A percentile compares a stretch with the other conserved stretches of the same genome.
phyloP scores from a whole-genome alignment of 768 basidiomycete genomes.

The Mrakia gelida region DNA sequence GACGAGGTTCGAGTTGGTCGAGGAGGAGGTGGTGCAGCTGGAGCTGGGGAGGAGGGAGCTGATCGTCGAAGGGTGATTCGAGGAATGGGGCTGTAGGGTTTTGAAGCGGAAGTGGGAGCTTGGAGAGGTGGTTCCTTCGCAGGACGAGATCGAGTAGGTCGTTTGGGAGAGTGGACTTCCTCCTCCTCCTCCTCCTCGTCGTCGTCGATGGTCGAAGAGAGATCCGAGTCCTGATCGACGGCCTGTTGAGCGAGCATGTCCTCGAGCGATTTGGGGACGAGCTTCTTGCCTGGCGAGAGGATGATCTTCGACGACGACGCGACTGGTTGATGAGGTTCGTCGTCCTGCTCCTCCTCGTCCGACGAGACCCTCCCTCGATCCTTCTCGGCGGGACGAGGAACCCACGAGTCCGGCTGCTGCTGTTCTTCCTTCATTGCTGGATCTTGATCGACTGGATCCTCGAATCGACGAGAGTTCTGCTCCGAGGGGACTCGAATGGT shows the following conservation, averaged over 20 bases:
- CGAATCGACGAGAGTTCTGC: neutral
- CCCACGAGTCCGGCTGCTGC: neutral
- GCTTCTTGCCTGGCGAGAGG: constrained; percentile 2
- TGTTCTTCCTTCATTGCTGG: neutral
- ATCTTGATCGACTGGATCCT: neutral
- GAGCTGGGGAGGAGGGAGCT: constrained; percentile 9
- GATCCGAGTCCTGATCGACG: neutral
- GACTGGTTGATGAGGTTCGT: neutral
- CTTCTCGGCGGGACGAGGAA: neutral
- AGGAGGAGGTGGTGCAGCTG: neutral
- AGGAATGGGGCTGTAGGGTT: neutral
- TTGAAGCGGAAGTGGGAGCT: constrained; percentile 5
- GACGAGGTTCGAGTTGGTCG: neutral
- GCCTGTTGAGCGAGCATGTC: neutral
- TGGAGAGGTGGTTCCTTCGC: neutral
- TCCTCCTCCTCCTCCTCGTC: constrained; percentile 6
- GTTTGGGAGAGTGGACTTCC: neutral
- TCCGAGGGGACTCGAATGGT: neutral
- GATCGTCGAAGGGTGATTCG: constrained; percentile 12
- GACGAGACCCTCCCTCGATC: neutral
- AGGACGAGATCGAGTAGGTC: neutral
- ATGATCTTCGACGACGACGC: neutral
- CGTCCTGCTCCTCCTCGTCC: constrained; percentile 3
- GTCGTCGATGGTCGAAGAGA: neutral
- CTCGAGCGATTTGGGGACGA: neutral